Percentiles rank a stretch among this genome's conserved stretches.
These are phyloP conservation scores for Bryopsis sp. DNA, from an alignment of 139 green algal genomes.

Conservation along the genomic window DNA sequence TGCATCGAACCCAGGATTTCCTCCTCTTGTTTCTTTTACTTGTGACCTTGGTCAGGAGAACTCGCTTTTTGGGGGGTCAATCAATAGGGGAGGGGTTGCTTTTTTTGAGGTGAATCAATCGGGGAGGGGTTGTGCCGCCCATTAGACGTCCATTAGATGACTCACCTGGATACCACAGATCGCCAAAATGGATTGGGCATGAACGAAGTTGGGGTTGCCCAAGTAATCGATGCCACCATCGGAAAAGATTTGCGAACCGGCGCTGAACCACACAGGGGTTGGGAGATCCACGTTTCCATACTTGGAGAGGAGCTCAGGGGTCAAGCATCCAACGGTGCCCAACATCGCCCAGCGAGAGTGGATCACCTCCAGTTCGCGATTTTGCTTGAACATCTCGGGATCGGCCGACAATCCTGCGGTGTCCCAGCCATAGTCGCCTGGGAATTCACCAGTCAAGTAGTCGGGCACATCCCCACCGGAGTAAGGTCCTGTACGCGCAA, in stretches of 20 bases:
- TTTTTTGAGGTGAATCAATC: too few species aligned
- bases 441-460: constrained; percentile 80
- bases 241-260: constrained; percentile 66
- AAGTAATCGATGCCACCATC: constrained; percentile 47
- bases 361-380: constrained; percentile 94
- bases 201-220: constrained; percentile 39
- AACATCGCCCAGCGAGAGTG: constrained; percentile 97
- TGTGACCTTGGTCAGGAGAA: too few species aligned
- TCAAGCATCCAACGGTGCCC: constrained; percentile 65
- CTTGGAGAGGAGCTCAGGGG: constrained; percentile 15
- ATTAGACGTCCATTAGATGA: too few species aligned
- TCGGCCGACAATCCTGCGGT: constrained; percentile 83
- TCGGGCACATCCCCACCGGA: constrained; percentile 47
- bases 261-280: constrained; percentile 82
- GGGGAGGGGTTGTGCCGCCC: too few species aligned
- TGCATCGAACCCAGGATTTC: too few species aligned
- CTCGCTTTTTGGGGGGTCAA: too few species aligned
- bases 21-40: too few species aligned
- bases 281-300: constrained; percentile 37
- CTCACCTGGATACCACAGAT: too few species aligned
- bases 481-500: constrained; percentile 53
- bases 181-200: constrained; percentile 51
- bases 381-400: constrained; percentile 62
- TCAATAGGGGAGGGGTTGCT: too few species aligned
- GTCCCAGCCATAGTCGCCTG: constrained; percentile 88